phyloP scores from a whole-genome alignment of 345 rosid genomes.

The Syzygium grande region DNA sequence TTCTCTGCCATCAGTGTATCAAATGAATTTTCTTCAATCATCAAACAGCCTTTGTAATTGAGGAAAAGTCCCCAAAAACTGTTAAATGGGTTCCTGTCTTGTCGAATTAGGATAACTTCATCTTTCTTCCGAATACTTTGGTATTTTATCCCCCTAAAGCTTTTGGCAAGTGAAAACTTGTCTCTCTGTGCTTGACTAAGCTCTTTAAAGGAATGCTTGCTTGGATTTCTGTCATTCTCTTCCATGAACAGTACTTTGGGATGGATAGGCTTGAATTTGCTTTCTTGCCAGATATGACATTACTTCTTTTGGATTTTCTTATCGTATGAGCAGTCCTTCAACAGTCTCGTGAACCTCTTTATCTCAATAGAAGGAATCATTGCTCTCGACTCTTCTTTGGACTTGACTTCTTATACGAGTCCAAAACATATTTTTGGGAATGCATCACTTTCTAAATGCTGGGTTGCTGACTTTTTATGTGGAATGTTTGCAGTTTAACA shows the following conservation, averaged over 20 bases:
- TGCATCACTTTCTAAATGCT: neutral
- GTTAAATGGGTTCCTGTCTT: neutral
- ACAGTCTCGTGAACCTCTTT: neutral
- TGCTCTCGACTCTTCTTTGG: neutral
- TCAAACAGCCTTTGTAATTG: neutral
- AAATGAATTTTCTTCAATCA: neutral
- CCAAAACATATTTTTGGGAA: neutral
- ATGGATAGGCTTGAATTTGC: neutral
- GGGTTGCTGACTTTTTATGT: neutral
- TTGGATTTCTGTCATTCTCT: neutral
- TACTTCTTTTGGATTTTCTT: neutral
- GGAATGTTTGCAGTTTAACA: conserved; percentile 39
- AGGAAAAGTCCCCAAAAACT: neutral
- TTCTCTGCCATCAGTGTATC: neutral
- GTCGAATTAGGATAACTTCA: neutral
- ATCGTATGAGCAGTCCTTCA: neutral
- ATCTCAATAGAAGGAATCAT: neutral
- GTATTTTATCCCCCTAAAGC: neutral
- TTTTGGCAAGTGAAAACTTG: neutral
- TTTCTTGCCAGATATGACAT: neutral
- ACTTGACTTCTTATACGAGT: neutral
- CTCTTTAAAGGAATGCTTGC: neutral
- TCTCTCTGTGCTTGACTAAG: neutral
- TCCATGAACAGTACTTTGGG: neutral
- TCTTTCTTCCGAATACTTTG: neutral